Percentiles rank a stretch among this genome's conserved stretches.
Evolutionary conservation across 495 filamentous ascomycete species (phyloP).

Genomic region (Penicillium fimorum): DNA sequence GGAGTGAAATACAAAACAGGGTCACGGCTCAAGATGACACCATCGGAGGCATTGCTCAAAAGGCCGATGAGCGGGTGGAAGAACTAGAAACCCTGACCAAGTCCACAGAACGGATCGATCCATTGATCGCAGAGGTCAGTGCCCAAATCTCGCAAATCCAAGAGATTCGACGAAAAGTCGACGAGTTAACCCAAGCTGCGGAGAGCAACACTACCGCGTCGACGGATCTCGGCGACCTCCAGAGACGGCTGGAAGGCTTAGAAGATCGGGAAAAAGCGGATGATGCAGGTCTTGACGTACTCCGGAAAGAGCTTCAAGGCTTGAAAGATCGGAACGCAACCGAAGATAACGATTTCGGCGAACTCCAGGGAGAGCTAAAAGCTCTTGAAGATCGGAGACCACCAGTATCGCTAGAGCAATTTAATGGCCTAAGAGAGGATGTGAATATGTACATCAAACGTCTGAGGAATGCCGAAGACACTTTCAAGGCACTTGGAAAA

Average conservation of each 20-base stretch:
- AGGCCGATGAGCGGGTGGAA: not conserved
- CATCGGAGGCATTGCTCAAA: not conserved
- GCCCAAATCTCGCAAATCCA: not conserved
- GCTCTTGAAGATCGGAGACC: not conserved
- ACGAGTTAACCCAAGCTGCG: not conserved
- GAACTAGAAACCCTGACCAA: not conserved
- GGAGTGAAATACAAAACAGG: not conserved
- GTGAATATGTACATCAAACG: not conserved
- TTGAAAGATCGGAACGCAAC: not conserved
- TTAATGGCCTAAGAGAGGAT: not conserved
- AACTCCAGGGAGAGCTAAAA: not conserved
- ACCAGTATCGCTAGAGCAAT: not conserved
- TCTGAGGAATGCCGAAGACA: constrained; percentile 1
- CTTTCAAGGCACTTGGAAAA: not conserved
- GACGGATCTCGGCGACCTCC: not conserved
- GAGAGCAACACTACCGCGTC: not conserved
- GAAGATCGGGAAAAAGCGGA: not conserved
- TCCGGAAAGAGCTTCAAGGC: not conserved
- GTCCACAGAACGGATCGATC: not conserved
- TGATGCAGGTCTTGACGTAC: not conserved
- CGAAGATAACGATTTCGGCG: not conserved
- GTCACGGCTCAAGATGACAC: not conserved
- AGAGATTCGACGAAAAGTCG: not conserved
- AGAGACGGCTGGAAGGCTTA: not conserved
- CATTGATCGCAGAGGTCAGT: not conserved